A percentile compares a stretch with the other conserved stretches of the same genome.
These are phyloP conservation scores for Mortierella hygrophila DNA, from an alignment of 192 early-diverging fungal genomes.

Conservation along the genomic window DNA sequence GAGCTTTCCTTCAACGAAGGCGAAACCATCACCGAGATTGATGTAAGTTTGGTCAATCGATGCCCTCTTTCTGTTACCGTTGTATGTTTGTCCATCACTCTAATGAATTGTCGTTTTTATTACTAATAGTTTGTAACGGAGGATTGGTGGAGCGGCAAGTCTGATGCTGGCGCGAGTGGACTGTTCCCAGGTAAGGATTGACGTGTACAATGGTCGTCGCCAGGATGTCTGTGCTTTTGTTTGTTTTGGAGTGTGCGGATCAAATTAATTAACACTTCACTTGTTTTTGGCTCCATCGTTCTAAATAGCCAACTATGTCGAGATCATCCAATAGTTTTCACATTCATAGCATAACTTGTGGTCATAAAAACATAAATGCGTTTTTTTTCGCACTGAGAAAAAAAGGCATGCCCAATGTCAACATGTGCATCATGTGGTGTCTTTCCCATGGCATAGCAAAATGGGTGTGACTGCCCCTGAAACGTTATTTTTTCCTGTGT, in stretches of 20 bases:
- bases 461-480: too few relatives aligned
- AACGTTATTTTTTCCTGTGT: too few relatives aligned
- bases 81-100: not conserved
- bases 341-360: too few relatives aligned
- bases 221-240: not conserved
- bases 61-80: not conserved
- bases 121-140: constrained; percentile 72
- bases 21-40: constrained; percentile 82
- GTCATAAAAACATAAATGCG: too few relatives aligned
- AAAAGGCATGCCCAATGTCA: too few relatives aligned
- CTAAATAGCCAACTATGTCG: constrained; percentile 64
- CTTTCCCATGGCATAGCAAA: too few relatives aligned
- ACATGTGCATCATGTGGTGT: too few relatives aligned
- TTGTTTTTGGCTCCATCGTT: not conserved
- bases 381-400: too few relatives aligned
- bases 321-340: constrained; percentile 12
- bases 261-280: not conserved
- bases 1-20: constrained; percentile 87
- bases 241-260: not conserved
- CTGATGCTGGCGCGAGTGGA: constrained; percentile 65
- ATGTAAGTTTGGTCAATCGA: constrained; percentile 26
- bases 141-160: constrained; percentile 94
- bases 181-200: constrained; percentile 79
- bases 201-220: not conserved
- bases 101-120: not conserved